Evolutionary conservation across 768 basidiomycete genomes (phyloP), one percentile per base, ranked within the genome.

Genomic region (Macrolepiota dolichaula): DNA sequence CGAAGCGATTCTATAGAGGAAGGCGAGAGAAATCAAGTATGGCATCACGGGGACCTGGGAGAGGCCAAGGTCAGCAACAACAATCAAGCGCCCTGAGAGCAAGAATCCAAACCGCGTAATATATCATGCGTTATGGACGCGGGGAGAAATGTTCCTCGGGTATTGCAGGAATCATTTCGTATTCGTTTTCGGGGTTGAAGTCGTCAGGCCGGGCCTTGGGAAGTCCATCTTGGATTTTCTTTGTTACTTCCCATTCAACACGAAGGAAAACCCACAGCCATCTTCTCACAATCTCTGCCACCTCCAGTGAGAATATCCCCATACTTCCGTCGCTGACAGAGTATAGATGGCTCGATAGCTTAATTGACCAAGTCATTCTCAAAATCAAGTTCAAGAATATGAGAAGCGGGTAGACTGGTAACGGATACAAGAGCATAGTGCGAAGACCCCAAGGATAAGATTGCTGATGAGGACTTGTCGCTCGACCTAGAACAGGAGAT

Each of bases 211-310:
- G 52, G 24, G n/a, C 44, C 24, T 40, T 55, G 29, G 52, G 44
- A 19, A 49, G 10, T 17, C 24, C 59, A 42, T 77, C 76, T 44
- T 72, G 71, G 35, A 70, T 66, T 66, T 76, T 79, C 74, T 85
- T 92, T 53, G 94, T 85, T 9, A 88, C 82, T 75, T 98, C 96
- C 97, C 96, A 99, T 75, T 99, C 97, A 44, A 98, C 85, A 38
- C 97, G 85, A 64, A 98, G 74, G 74, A 97, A 98, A 27, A 97
- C 94, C 97, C 97, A 99, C 78, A 98, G 83, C 97, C 97, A 99
- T 67, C 97, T 76, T 64, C 97, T 80, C 37, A 94, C 70, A 32
- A 99, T 75, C 75, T 98, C 97, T 35, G 95, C 86, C 46, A 91
- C 81, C 74, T 99, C 95, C 55, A 98, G 83, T 80, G 89, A 85